phyloP scores from a whole-genome alignment of 352 stramenopile genomes.

The Aphanomyces invadans region DNA sequence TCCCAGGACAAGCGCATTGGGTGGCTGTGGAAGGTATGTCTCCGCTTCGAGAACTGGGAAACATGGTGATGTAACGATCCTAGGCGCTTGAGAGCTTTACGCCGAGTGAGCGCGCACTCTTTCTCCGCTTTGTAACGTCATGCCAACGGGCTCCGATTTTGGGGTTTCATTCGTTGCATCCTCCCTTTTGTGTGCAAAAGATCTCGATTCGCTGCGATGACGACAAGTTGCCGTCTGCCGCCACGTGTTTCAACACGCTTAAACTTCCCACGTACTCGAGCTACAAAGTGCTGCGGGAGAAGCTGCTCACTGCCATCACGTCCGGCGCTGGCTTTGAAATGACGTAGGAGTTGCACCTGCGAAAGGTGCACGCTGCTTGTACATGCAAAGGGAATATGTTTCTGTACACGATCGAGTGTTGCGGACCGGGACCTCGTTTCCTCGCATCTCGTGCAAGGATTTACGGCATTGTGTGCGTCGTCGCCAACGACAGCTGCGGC shows the following conservation, averaged over 20 bases:
- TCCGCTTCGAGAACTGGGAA: no score
- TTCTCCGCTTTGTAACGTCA: constrained; percentile 93
- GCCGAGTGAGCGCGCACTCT: constrained; percentile 73
- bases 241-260: constrained; percentile 97
- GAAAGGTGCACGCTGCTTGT: neutral
- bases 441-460: no score
- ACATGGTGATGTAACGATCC: neutral
- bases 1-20: constrained; percentile 59
- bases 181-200: constrained; percentile 90
- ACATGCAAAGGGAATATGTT: no score
- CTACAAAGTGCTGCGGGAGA: constrained; percentile 89
- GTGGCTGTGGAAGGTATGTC: constrained; percentile 63
- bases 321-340: constrained; percentile 94
- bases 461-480: no score
- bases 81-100: constrained; percentile 56
- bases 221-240: constrained; percentile 87
- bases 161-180: constrained; percentile 90
- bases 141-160: constrained; percentile 92
- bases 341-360: constrained; percentile 44
- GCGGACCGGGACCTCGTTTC: no score
- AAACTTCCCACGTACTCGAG: constrained; percentile 96
- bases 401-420: no score
- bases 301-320: constrained; percentile 92
- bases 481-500: no score
- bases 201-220: constrained; percentile 56